Conservation (phyloP, 805 yeast genomes). For the Candida namnaoensis region DNA sequence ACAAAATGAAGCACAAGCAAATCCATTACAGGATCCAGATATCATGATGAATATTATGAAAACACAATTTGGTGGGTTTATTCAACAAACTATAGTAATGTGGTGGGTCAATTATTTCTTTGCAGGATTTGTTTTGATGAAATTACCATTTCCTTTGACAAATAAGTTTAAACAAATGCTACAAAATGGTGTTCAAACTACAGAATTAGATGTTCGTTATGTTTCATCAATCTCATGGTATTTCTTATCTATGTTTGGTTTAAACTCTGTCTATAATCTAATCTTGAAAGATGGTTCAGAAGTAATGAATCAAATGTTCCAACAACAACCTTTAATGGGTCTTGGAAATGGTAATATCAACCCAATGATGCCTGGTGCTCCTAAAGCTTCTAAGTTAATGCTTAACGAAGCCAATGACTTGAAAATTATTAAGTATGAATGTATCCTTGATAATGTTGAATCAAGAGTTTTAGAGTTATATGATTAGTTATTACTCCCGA, state of each 20-base stretch:
- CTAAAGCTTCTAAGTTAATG: slow-evolving; percentile 56
- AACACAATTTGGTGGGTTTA: slow-evolving; percentile 71
- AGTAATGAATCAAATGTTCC: slow-evolving; percentile 35
- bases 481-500: no score
- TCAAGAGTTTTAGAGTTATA: slow-evolving; percentile 33
- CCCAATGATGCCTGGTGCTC: slow-evolving; percentile 45
- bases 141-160: slow-evolving; percentile 87
- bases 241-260: slow-evolving; percentile 78
- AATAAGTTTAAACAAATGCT: slow-evolving; percentile 85
- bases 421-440: slow-evolving; percentile 50
- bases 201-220: slow-evolving; percentile 83
- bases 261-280: slow-evolving; percentile 69
- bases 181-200: slow-evolving; percentile 78
- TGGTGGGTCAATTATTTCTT: slow-evolving; percentile 93
- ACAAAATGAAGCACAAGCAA: slow-evolving; percentile 27
- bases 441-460: slow-evolving; percentile 52
- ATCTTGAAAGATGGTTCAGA: slow-evolving; percentile 41
- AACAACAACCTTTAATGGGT: slow-evolving; percentile 22
- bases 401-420: slow-evolving; percentile 66
- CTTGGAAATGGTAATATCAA: slow-evolving; percentile 1
- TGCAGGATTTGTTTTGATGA: slow-evolving; percentile 83
- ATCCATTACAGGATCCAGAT: slow-evolving; percentile 74
- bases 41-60: slow-evolving; percentile 71
- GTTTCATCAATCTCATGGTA: slow-evolving; percentile 96
- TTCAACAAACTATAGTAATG: slow-evolving; percentile 92